Base-by-base conservation (phyloP, 2,329 filamentous ascomycete genomes). In the Gnomoniopsis sp. region DNA sequence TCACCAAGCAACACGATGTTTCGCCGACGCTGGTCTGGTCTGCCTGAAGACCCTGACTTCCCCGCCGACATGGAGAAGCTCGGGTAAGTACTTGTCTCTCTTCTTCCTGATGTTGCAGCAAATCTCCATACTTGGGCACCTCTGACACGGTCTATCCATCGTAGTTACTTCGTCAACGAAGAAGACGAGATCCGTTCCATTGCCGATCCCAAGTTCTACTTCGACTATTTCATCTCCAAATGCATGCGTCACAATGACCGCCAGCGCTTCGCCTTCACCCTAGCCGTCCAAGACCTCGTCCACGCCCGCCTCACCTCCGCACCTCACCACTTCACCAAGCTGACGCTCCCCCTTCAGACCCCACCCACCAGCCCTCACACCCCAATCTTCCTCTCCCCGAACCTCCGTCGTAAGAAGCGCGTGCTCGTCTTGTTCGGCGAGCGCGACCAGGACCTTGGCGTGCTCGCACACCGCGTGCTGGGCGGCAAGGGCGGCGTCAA, bases 391-490 rank as follows among this genome's bases (percentile, higher is more conserved):
- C 74, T 82, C 34, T 78, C 72, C 8, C 64, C 75, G 7, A 77
- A 86, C 60, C 71, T 95, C 3, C 66, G 72, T 22, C 71, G 70
- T 11, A 83, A 83, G 57, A 78, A 81, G 49, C 87, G 89, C 44
- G 74, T 96, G 17, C 76, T 96, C 22, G 73, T 96, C 49, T 73
- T 96, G 54, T 83, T 96, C 65, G 90, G 91, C 57, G 88, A 95
- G 65, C 76, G 82, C 1, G 70, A 70, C 2, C 88, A 93, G 67
- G 87, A 93, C 55, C 79, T 96, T 0, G 92, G 90, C 0, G 74
- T 93, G 36, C 81, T 93, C 63, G 86, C 91, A 0, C 87, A 89
- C 65, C 85, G 91, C 21, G 78, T 87, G 12, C 72, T 88, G 43
- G 82, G 85, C 58, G 82, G 85, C 0, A 74, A 77, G 2, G 85